A percentile compares a stretch with the other conserved stretches of the same genome.
Conservation (phyloP, 108 stramenopile species). For the Ochromonas danica region DNA sequence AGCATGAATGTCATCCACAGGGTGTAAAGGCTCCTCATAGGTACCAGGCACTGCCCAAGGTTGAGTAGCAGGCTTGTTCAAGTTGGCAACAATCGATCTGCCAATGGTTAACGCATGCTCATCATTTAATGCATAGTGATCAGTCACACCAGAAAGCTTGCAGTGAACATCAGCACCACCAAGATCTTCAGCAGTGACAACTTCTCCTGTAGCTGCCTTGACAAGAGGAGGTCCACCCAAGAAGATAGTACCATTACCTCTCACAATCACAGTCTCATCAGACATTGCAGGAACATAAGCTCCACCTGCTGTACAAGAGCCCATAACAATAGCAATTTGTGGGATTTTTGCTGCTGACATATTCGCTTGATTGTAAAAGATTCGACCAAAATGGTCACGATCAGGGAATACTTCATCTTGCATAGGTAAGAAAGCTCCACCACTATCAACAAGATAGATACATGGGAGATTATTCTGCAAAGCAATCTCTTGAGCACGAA, state of each 20-base stretch:
- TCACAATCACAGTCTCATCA: slow-evolving; percentile 92
- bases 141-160: slow-evolving; percentile 80
- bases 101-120: slow-evolving; percentile 76
- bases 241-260: slow-evolving; percentile 95
- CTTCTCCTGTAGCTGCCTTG: slow-evolving; percentile 92
- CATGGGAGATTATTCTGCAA: slow-evolving; percentile 86
- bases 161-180: slow-evolving; percentile 94
- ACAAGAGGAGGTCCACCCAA: slow-evolving; percentile 98
- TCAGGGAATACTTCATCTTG: slow-evolving; percentile 97
- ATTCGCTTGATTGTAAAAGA: slow-evolving; percentile 89
- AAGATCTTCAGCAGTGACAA: slow-evolving; percentile 88
- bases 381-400: slow-evolving; percentile 90
- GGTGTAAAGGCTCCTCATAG: slow-evolving; percentile 73
- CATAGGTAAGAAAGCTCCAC: slow-evolving; percentile 88
- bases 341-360: slow-evolving; percentile 70
- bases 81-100: slow-evolving; percentile 72
- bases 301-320: slow-evolving; percentile 95
- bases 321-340: slow-evolving; percentile 92
- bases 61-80: slow-evolving; percentile 40
- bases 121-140: slow-evolving; percentile 87
- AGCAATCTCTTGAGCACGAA: slow-evolving; percentile 95
- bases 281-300: slow-evolving; percentile 97
- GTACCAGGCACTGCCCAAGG: not conserved
- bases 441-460: slow-evolving; percentile 84
- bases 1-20: slow-evolving; percentile 76